phyloP scores from a whole-genome alignment of 345 rosid genomes.

The Syzygium grande region DNA sequence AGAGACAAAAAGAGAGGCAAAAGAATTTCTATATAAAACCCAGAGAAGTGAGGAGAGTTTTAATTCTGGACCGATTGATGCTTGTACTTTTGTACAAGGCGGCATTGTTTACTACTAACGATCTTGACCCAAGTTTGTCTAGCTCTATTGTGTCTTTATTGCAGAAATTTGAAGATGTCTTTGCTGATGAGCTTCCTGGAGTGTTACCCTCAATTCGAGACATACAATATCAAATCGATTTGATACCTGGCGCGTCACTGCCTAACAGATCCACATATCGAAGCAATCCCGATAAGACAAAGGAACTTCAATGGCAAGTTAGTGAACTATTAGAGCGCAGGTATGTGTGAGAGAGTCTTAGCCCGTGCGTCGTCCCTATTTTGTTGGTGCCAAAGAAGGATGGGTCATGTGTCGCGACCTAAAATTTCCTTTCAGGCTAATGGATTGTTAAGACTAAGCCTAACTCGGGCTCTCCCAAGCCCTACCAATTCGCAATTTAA shows the following conservation, averaged over 20 bases:
- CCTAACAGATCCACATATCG: background rate
- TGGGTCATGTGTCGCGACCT: too few relatives aligned
- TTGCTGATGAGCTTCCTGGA: background rate
- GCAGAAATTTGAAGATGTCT: too few relatives aligned
- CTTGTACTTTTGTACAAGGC: too few relatives aligned
- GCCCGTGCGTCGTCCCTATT: accelerated
- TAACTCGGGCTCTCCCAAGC: too few relatives aligned
- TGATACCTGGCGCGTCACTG: background rate
- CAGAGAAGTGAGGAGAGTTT: background rate
- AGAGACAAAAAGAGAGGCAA: too few relatives aligned
- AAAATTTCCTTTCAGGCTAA: too few relatives aligned
- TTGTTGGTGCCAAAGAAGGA: background rate
- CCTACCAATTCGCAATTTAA: too few relatives aligned
- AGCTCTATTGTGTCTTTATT: too few relatives aligned
- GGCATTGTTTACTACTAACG: background rate
- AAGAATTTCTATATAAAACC: too few relatives aligned
- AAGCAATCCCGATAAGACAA: background rate
- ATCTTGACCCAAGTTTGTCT: background rate
- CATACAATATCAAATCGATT: background rate
- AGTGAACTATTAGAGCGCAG: background rate
- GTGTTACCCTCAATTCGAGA: background rate
- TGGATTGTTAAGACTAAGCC: too few relatives aligned
- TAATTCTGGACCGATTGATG: too few relatives aligned
- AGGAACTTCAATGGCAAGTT: background rate
- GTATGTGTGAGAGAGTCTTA: background rate